Conservation (phyloP, 2,329 filamentous ascomycete species). For the Aspergillus pseudoterreus region DNA sequence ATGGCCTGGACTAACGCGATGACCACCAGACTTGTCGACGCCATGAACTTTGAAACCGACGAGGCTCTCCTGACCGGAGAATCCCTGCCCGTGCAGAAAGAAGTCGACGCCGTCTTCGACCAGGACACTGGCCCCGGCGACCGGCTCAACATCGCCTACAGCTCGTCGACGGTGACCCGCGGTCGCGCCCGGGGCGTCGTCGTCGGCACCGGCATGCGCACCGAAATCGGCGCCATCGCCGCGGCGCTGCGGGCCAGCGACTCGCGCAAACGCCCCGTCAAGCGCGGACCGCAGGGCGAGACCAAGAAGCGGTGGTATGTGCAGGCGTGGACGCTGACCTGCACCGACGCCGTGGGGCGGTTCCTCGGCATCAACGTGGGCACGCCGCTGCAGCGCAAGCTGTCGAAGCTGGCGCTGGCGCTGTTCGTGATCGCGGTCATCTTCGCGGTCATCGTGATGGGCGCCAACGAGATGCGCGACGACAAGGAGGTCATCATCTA, state of each 20-base stretch:
- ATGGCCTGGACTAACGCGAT: background rate
- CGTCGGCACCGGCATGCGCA: slow-evolving; percentile 59
- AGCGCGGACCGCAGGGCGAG: slow-evolving; percentile 49
- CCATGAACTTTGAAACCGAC: slow-evolving; percentile 74
- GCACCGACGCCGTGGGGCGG: slow-evolving; percentile 56
- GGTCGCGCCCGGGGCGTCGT: slow-evolving; percentile 59
- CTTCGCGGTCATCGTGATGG: slow-evolving; percentile 66
- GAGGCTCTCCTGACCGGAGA: slow-evolving; percentile 62
- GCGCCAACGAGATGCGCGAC: slow-evolving; percentile 56
- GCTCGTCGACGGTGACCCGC: slow-evolving; percentile 59
- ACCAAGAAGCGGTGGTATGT: slow-evolving; percentile 52
- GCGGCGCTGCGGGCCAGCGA: slow-evolving; percentile 59
- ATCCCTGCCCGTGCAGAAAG: slow-evolving; percentile 58
- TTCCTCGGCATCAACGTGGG: slow-evolving; percentile 67
- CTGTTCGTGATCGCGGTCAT: slow-evolving; percentile 65
- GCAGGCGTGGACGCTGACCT: slow-evolving; percentile 50
- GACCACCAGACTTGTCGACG: slow-evolving; percentile 44
- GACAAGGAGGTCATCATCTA: slow-evolving; percentile 62
- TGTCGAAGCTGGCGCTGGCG: slow-evolving; percentile 64
- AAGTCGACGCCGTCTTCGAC: slow-evolving; percentile 43
- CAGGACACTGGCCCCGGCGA: slow-evolving; percentile 56
- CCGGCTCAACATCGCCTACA: slow-evolving; percentile 60
- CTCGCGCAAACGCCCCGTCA: slow-evolving; percentile 49
- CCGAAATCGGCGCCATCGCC: slow-evolving; percentile 64
- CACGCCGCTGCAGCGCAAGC: slow-evolving; percentile 65